Base-by-base conservation (phyloP, 106 monocot genomes). In the Phalaenopsis aphrodite region DNA sequence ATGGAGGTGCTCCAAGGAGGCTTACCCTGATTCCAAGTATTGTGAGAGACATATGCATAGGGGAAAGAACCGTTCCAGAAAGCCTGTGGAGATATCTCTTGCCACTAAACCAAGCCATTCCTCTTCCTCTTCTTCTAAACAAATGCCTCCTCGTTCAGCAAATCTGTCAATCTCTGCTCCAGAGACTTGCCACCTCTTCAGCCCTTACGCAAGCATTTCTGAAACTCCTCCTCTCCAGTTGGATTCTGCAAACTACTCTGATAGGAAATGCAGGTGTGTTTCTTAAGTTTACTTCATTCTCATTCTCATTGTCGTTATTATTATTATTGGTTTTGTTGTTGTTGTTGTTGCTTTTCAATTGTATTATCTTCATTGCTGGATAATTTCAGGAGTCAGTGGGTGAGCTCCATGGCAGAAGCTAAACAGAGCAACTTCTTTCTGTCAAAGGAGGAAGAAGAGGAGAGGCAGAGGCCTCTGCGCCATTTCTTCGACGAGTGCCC, bases 41-140 rank as follows among this genome's bases (percentile, higher is more conserved):
- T 96, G 95, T 52, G 95, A 93, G 87, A 85, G 89, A 74, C 95
- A 96, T 85, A 93, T 93, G 91, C 95, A 96, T 82, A 87, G 93
- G 71, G 95, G 95, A 21, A 75, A 75, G 85, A 93, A 89, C 84
- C 91, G 95, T 96, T 93, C 95, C 93, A 96, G 95, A 96, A 96
- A 96, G 95, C 95, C 89, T 91, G 95, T 93, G 91, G 95, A 96
- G 93, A 88, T 94, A 75, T 86, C 88, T 81, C 78, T 87, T 38
- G 72, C 80, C 75, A 65, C 23, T 41, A 55, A 30, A 42, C 11
- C 48, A 12, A 49, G 15, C 79, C 71, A 55, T 30, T 37, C 67
- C 24, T 72, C 76, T 64, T 79, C 65, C 48, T n/a, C 75, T 37
- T 58, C 76, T 56, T 64, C 66, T 41, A 23, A 56, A 17, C 69